A percentile compares a stretch with the other conserved stretches of the same genome.
Conservation (phyloP, 768 basidiomycete species). For the Lanmaoa rubissima region DNA sequence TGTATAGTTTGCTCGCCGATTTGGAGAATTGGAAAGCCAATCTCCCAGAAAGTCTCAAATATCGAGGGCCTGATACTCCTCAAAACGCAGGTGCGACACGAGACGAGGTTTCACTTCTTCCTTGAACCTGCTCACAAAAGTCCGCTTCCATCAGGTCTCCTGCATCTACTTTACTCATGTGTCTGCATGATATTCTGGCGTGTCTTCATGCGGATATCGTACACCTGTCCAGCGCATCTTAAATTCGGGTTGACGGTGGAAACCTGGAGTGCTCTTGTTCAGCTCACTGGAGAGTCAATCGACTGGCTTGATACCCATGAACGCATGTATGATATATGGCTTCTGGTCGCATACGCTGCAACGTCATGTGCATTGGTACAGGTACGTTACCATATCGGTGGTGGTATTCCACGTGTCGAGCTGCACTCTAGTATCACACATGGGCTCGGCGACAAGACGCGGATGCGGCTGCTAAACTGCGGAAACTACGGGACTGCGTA, state of each 20-base stretch:
- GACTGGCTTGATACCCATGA: conserved; percentile 89
- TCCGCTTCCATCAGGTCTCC: conserved; percentile 52
- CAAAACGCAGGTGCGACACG: conserved; percentile 59
- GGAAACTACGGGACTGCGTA: conserved; percentile 80
- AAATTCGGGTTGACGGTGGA: conserved; percentile 82
- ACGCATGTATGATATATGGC: conserved; percentile 79
- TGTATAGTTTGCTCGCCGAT: conserved; percentile 61
- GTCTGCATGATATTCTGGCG: conserved; percentile 98
- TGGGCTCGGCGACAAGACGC: conserved; percentile 83
- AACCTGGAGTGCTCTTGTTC: conserved; percentile 73
- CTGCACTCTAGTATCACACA: conserved; percentile 74
- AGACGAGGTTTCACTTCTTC: not conserved
- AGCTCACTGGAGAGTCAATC: conserved; percentile 75
- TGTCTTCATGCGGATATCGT: conserved; percentile 97
- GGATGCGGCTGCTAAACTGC: conserved; percentile 70
- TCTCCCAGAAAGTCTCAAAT: conserved; percentile 77
- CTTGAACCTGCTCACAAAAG: conserved; percentile 3
- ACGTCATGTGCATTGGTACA: conserved; percentile 90
- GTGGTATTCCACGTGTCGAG: conserved; percentile 6
- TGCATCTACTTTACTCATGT: conserved; percentile 86
- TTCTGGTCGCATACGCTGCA: conserved; percentile 82
- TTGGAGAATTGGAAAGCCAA: conserved; percentile 75
- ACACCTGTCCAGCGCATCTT: conserved; percentile 85
- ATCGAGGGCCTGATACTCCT: conserved; percentile 65
- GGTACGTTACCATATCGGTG: conserved; percentile 43